phyloP scores from a whole-genome alignment of 495 filamentous ascomycete species.

The Annulohypoxylon moriforme region DNA sequence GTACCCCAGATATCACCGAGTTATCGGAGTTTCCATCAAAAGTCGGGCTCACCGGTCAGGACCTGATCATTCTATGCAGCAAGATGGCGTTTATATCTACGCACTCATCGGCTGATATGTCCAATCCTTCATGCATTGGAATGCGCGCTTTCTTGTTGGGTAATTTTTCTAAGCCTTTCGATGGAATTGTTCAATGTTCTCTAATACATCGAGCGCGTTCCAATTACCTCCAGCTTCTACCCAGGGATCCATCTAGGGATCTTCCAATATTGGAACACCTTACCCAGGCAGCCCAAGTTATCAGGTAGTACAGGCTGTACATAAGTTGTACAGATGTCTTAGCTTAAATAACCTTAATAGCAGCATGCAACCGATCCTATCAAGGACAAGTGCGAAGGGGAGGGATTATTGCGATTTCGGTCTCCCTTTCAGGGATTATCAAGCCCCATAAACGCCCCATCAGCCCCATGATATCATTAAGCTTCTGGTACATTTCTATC shows the following conservation, averaged over 20 bases:
- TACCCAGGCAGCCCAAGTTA: background rate
- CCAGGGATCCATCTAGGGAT: background rate
- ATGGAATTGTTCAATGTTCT: slow-evolving; percentile 11
- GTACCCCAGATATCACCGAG: slow-evolving; percentile 19
- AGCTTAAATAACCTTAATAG: background rate
- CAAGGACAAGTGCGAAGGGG: background rate
- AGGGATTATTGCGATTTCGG: slow-evolving; percentile 3
- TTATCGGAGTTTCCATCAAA: slow-evolving; percentile 25
- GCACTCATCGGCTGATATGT: slow-evolving; percentile 19
- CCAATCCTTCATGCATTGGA: slow-evolving; percentile 17
- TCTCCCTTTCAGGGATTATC: slow-evolving; percentile 3
- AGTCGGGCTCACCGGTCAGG: slow-evolving; percentile 10
- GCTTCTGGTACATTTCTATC: background rate
- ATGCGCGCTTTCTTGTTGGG: slow-evolving; percentile 14
- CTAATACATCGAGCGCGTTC: slow-evolving; percentile 18
- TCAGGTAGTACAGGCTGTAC: background rate
- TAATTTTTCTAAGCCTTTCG: background rate
- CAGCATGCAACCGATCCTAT: slow-evolving; percentile 2
- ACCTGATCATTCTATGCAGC: slow-evolving; percentile 1
- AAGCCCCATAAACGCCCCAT: background rate
- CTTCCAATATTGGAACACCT: slow-evolving; percentile 4
- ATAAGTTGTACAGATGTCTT: background rate
- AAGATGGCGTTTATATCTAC: background rate
- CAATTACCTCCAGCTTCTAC: background rate
- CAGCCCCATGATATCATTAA: background rate